Evolutionary conservation across 257 asterid genomes (phyloP).

Genomic region (Ballota nigra): DNA sequence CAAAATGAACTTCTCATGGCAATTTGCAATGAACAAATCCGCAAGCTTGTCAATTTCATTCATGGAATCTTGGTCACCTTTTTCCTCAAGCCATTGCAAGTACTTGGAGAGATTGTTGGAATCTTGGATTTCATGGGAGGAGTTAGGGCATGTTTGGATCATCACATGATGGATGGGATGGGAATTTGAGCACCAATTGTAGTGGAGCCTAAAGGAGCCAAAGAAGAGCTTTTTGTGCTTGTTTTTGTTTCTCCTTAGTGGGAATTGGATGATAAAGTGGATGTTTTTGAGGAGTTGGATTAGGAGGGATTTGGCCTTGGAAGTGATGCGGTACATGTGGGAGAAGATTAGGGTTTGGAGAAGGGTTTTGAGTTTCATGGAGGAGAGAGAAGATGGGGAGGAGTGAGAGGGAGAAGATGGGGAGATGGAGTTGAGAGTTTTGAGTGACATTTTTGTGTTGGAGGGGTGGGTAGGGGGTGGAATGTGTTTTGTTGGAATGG

Average conservation of each 20-base stretch:
- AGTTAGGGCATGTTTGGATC: not conserved
- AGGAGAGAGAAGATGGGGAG: conserved; percentile 42
- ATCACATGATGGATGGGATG: conserved; percentile 26
- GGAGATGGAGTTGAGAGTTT: conserved; percentile 38
- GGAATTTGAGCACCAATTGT: conserved; percentile 75
- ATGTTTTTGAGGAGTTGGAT: conserved; percentile 45
- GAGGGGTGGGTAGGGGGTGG: not conserved
- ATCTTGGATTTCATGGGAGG: conserved; percentile 6
- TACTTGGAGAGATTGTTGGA: conserved; percentile 49
- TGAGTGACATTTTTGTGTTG: conserved; percentile 36
- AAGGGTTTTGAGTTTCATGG: conserved; percentile 49
- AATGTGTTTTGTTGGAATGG: conserved; percentile 32
- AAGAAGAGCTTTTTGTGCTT: conserved; percentile 44
- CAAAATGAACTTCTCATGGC: conserved; percentile 81
- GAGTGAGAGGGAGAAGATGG: conserved; percentile 20
- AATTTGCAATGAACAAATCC: conserved; percentile 75
- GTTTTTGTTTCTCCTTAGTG: conserved; percentile 30
- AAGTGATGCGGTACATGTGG: conserved; percentile 46
- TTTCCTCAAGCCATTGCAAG: conserved; percentile 83
- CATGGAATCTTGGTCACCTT: conserved; percentile 25
- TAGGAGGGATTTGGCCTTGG: conserved; percentile 51
- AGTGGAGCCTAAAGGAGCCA: conserved; percentile 70
- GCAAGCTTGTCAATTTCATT: conserved; percentile 77
- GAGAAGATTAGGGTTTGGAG: conserved; percentile 64
- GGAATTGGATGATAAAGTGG: conserved; percentile 32